These are phyloP conservation scores for Talaromyces sp. DNA, from an alignment of 2,329 filamentous ascomycete species.

Conservation along the genomic window DNA sequence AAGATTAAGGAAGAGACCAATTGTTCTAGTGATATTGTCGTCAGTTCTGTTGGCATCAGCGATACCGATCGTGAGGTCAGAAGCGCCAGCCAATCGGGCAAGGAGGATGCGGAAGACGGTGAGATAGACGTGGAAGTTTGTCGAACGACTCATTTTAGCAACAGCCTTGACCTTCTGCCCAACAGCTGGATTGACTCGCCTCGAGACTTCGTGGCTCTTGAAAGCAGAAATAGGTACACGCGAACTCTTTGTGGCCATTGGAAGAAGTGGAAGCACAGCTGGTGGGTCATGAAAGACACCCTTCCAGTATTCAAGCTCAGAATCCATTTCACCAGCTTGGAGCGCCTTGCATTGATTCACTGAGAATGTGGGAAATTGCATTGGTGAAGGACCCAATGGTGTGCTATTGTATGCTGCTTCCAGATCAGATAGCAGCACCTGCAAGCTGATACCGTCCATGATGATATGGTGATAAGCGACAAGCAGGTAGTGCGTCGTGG, in stretches of 20 bases:
- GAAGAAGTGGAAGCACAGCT: conserved; percentile 1
- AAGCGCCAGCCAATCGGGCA: conserved; percentile 20
- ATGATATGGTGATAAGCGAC: conserved; percentile 39
- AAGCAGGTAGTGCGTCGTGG: conserved; percentile 20
- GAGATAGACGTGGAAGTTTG: conserved; percentile 41
- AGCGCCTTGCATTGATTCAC: conserved; percentile 3
- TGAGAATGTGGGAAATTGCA: conserved; percentile 6
- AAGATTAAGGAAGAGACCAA: conserved; percentile 47
- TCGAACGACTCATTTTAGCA: conserved; percentile 14
- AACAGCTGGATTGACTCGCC: conserved; percentile 10
- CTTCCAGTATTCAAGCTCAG: conserved; percentile 7
- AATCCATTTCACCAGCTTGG: not conserved
- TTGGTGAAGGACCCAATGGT: not conserved
- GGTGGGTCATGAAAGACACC: not conserved
- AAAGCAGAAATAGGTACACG: not conserved
- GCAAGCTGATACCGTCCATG: conserved; percentile 34
- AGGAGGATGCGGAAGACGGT: conserved; percentile 37
- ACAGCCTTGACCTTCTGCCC: conserved; percentile 17
- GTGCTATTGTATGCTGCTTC: conserved; percentile 4
- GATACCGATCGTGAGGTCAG: conserved; percentile 46
- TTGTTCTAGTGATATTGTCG: conserved; percentile 21
- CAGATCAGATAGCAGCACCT: conserved; percentile 29
- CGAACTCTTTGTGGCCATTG: not conserved
- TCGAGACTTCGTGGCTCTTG: conserved; percentile 12
- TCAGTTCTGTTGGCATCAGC: conserved; percentile 42